Conservation (phyloP, 169 alveolate species). For the Cryptosporidium sp. region DNA sequence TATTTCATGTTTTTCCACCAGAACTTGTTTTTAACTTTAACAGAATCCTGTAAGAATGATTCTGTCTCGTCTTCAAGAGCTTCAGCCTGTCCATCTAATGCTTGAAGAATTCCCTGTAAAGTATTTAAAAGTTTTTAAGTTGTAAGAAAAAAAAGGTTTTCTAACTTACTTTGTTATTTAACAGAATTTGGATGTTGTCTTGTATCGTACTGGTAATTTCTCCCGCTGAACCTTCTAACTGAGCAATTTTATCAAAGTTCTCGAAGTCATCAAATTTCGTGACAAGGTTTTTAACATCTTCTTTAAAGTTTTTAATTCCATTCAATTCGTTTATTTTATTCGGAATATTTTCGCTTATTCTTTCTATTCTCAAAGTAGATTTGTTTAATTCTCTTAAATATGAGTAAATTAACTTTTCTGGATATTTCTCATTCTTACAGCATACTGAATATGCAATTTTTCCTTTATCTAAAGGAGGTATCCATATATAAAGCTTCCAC, state of each 20-base stretch:
- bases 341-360: background rate
- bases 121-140: background rate
- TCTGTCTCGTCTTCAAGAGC: conserved; percentile 60
- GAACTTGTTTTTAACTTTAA: conserved; percentile 37
- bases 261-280: conserved; percentile 24
- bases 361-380: conserved; percentile 44
- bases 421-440: conserved; percentile 40
- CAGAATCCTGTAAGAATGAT: conserved; percentile 28
- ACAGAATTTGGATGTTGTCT: conserved; percentile 41
- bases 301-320: conserved; percentile 36
- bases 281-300: conserved; percentile 13
- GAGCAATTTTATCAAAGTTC: conserved; percentile 16
- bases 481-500: conserved; percentile 47
- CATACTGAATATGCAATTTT: conserved; percentile 60
- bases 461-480: conserved; percentile 30
- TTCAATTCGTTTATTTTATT: conserved; percentile 11
- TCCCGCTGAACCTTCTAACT: background rate
- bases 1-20: conserved; percentile 73
- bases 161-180: conserved; percentile 46
- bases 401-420: conserved; percentile 45
- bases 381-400: conserved; percentile 52
- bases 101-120: conserved; percentile 42
- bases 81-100: conserved; percentile 47
- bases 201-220: conserved; percentile 35
- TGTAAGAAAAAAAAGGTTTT: background rate